phyloP scores from a whole-genome alignment of 129 eudicot species.

The Flaveria brownii region DNA sequence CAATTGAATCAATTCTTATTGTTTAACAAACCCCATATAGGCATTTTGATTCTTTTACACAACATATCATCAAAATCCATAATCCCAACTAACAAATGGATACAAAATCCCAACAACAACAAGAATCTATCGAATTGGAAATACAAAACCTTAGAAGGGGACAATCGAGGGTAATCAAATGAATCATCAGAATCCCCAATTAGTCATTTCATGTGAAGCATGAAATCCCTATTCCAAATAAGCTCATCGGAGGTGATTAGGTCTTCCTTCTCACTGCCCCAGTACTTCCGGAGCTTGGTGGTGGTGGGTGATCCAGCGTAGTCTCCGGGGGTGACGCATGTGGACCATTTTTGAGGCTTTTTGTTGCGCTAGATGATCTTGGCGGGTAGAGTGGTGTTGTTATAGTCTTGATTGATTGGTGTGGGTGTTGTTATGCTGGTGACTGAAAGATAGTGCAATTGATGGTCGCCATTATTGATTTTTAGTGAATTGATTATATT shows the following conservation, averaged over 20 bases:
- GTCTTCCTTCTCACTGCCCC: slow-evolving; percentile 89
- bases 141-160: slow-evolving; percentile 48
- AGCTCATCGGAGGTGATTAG: slow-evolving; percentile 73
- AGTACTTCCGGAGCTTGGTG: slow-evolving; percentile 87
- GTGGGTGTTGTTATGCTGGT: slow-evolving; percentile 40
- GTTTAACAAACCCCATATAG: slow-evolving; percentile 2
- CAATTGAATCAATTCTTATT: slow-evolving; percentile 7
- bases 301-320: slow-evolving; percentile 94
- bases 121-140: background rate
- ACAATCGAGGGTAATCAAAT: slow-evolving; percentile 28
- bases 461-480: slow-evolving; percentile 44
- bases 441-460: slow-evolving; percentile 47
- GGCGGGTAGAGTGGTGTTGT: slow-evolving; percentile 48
- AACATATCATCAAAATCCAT: background rate
- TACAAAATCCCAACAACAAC: background rate
- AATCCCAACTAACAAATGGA: background rate
- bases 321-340: slow-evolving; percentile 89
- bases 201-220: slow-evolving; percentile 69
- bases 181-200: slow-evolving; percentile 45
- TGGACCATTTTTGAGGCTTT: slow-evolving; percentile 93
- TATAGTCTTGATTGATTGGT: slow-evolving; percentile 30
- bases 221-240: slow-evolving; percentile 88
- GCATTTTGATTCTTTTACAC: background rate
- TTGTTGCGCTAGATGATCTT: slow-evolving; percentile 78
- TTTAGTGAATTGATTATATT: background rate